These are phyloP conservation scores for Komagataella phaffii DNA, from an alignment of 805 yeast species.

Conservation along the genomic window DNA sequence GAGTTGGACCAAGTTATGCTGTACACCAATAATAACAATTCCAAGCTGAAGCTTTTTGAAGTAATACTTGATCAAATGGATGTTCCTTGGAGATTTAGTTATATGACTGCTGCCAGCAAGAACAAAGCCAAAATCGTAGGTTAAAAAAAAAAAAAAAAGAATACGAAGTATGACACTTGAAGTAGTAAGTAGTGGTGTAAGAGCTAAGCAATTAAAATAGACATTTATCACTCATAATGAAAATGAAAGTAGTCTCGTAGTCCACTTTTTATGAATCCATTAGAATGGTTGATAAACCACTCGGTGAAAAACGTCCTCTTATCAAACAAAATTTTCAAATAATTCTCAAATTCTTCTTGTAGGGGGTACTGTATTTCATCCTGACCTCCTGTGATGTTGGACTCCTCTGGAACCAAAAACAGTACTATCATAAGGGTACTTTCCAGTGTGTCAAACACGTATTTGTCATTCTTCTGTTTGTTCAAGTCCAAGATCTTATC, in stretches of 20 bases:
- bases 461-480: not conserved
- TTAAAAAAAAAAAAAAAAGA: not conserved
- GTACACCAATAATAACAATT: conserved; percentile 15
- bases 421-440: not conserved
- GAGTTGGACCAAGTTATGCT: conserved; percentile 23
- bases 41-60: conserved; percentile 38
- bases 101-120: conserved; percentile 21
- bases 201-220: conserved; percentile 1
- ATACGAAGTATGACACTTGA: not conserved
- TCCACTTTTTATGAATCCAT: conserved; percentile 1
- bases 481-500: not conserved
- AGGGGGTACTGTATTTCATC: not conserved
- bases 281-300: conserved; percentile 6
- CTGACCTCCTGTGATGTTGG: not conserved
- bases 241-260: not conserved
- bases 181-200: not conserved
- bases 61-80: conserved; percentile 45
- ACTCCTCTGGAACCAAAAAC: not conserved
- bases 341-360: not conserved
- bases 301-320: conserved; percentile 6
- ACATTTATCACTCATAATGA: conserved; percentile 1
- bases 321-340: not conserved
- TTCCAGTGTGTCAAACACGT: not conserved
- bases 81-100: conserved; percentile 47
- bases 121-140: not conserved